Evolutionary conservation across 805 yeast genomes (phyloP).

Genomic region (Saccharomyces paradoxus): DNA sequence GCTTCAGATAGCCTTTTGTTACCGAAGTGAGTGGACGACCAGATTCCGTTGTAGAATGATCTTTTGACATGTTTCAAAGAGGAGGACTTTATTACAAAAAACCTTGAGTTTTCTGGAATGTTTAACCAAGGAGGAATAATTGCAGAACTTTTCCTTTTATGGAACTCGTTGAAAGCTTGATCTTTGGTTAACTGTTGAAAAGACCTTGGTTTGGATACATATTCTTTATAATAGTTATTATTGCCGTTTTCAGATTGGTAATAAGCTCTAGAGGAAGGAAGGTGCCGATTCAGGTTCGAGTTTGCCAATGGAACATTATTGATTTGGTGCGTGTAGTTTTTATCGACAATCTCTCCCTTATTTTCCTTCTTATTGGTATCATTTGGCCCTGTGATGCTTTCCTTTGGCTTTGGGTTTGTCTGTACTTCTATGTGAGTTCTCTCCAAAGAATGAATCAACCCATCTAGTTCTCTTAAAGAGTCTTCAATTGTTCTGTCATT

Average conservation of each 20-base stretch:
- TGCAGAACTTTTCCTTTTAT: constrained; percentile 6
- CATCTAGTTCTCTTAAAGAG: constrained; percentile 17
- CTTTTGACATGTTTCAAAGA: constrained; percentile 41
- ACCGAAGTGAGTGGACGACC: constrained; percentile 56
- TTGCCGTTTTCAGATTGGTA: neutral
- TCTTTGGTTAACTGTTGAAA: neutral
- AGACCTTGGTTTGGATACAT: neutral
- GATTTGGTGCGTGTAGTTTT: neutral
- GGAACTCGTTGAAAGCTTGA: neutral
- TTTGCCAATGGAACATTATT: neutral
- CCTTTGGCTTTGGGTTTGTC: neutral
- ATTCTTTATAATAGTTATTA: neutral
- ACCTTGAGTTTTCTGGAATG: constrained; percentile 29
- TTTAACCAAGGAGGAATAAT: constrained; percentile 22
- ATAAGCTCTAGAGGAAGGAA: neutral
- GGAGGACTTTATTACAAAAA: constrained; percentile 50
- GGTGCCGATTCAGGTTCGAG: neutral
- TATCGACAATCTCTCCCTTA: neutral
- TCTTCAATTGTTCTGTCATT: constrained; percentile 7
- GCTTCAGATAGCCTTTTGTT: constrained; percentile 45
- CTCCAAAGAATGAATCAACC: neutral
- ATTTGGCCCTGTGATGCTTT: neutral
- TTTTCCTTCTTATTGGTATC: neutral
- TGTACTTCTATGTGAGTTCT: neutral
- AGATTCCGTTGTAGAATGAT: constrained; percentile 41